phyloP scores from a whole-genome alignment of 495 filamentous ascomycete genomes.

The Trichoderma asperelloides region DNA sequence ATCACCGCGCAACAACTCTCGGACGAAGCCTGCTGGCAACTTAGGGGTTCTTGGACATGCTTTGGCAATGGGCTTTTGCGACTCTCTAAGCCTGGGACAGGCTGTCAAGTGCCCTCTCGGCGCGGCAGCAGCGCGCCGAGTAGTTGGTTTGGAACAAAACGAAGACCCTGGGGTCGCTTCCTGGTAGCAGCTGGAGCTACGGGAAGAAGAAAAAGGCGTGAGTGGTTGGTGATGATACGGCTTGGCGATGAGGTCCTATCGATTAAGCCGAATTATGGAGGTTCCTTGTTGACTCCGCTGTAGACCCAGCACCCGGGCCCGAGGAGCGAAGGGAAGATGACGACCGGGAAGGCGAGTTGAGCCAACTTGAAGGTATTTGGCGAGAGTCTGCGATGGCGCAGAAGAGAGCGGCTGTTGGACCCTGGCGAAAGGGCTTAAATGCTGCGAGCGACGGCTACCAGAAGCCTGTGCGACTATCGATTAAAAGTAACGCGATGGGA shows the following conservation, averaged over 20 bases:
- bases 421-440: neutral
- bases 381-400: slow-evolving; percentile 1
- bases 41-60: slow-evolving; percentile 11
- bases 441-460: neutral
- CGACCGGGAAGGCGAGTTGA: slow-evolving; percentile 72
- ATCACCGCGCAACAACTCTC: slow-evolving; percentile 8
- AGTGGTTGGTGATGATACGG: neutral
- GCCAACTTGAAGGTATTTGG: slow-evolving; percentile 73
- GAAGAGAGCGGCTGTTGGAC: neutral
- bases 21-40: slow-evolving; percentile 7
- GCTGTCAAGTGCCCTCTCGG: slow-evolving; percentile 9
- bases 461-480: slow-evolving; percentile 1
- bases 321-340: slow-evolving; percentile 84
- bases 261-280: slow-evolving; percentile 77
- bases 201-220: neutral
- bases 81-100: neutral
- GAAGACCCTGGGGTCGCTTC: slow-evolving; percentile 5
- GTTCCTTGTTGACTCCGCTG: slow-evolving; percentile 92
- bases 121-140: slow-evolving; percentile 9
- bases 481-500: neutral
- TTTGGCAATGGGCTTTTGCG: neutral
- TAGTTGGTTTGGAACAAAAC: slow-evolving; percentile 7
- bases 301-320: slow-evolving; percentile 87
- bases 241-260: neutral
- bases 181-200: neutral